Evolutionary conservation across 75 land plant genomes (phyloP).

Genomic region (Gnetum montanum): DNA sequence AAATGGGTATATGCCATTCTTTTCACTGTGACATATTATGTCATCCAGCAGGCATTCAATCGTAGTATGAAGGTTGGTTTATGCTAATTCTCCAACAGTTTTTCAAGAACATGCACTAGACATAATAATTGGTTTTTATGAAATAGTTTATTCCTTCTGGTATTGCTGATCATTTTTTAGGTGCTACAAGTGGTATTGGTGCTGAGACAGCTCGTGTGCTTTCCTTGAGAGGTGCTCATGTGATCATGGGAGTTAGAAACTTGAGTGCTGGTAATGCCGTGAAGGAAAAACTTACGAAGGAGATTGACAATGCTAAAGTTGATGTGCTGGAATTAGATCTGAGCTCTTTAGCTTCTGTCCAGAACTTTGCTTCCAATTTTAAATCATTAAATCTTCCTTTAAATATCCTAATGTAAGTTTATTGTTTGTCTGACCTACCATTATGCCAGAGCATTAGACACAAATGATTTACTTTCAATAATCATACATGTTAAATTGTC

Average conservation of each 20-base stretch:
- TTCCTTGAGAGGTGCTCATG: conserved; percentile 58
- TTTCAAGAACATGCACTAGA: too few species aligned
- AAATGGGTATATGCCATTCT: too few species aligned
- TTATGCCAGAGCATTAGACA: neutral
- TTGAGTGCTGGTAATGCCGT: conserved; percentile 31
- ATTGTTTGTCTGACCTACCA: neutral
- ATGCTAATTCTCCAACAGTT: too few species aligned
- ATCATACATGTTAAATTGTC: neutral
- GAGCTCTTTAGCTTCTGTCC: conserved; percentile 53
- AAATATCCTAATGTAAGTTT: conserved; percentile 71
- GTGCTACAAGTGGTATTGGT: conserved; percentile 74
- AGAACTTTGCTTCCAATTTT: conserved; percentile 47
- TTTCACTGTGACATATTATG: too few species aligned
- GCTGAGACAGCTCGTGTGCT: conserved; percentile 69
- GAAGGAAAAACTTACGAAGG: conserved; percentile 32
- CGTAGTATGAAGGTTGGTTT: too few species aligned
- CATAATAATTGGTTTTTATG: too few species aligned
- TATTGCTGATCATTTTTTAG: conserved; percentile 34
- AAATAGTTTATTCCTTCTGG: neutral
- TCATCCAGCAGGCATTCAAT: too few species aligned
- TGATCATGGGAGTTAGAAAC: conserved; percentile 64
- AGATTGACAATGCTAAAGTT: conserved; percentile 39
- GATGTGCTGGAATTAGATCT: conserved; percentile 65
- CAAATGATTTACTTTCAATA: neutral
- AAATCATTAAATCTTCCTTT: conserved; percentile 41